Evolutionary conservation across 176 grass and related monocot species (phyloP).

Genomic region (Carex kokanica): DNA sequence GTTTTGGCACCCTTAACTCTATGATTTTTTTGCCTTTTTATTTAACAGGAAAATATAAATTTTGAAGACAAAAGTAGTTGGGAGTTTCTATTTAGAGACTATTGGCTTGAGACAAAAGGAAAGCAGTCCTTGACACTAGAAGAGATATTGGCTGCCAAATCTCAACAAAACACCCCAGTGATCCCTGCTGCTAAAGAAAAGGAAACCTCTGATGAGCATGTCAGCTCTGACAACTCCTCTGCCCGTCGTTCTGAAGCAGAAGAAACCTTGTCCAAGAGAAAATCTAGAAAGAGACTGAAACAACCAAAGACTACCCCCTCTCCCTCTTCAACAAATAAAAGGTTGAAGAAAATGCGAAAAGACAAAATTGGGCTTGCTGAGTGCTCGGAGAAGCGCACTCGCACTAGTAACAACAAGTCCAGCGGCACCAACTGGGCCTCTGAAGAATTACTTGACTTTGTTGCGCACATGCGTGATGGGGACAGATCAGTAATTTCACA

Average conservation of each 20-base stretch:
- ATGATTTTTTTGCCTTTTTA: conserved; percentile 31
- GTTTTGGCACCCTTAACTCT: neutral
- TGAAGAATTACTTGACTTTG: conserved; percentile 76
- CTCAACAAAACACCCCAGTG: conserved; percentile 35
- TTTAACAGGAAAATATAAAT: conserved; percentile 69
- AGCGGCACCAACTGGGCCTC: conserved; percentile 62
- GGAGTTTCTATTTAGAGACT: conserved; percentile 94
- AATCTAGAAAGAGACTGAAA: conserved; percentile 47
- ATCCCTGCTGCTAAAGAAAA: conserved; percentile 32
- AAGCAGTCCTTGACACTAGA: conserved; percentile 71
- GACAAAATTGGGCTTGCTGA: conserved; percentile 40
- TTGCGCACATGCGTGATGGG: conserved; percentile 77
- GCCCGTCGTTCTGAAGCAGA: conserved; percentile 20
- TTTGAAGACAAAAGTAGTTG: conserved; percentile 92
- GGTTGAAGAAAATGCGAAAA: conserved; percentile 47
- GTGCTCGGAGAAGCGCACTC: conserved; percentile 40
- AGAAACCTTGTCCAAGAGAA: conserved; percentile 35
- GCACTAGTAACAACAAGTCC: neutral
- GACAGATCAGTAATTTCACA: conserved; percentile 66
- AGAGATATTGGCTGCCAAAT: conserved; percentile 58
- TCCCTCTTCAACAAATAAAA: conserved; percentile 31
- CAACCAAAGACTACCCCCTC: conserved; percentile 34
- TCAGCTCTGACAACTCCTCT: conserved; percentile 63
- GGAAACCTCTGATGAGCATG: conserved; percentile 47
- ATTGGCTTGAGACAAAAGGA: conserved; percentile 75